These are phyloP conservation scores for Penicillium thymicola DNA, from an alignment of 2,329 filamentous ascomycete genomes.

Conservation along the genomic window DNA sequence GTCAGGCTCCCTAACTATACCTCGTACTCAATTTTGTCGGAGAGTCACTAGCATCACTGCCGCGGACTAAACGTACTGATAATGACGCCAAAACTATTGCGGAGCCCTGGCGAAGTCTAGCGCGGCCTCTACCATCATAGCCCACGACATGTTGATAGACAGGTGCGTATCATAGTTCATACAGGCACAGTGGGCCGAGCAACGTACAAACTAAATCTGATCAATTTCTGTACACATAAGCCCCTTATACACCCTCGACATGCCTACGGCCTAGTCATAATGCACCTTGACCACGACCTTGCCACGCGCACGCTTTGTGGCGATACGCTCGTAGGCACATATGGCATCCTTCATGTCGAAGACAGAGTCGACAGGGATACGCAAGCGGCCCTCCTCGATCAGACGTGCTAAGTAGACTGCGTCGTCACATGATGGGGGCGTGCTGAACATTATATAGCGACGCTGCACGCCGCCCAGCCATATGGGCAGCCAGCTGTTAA, in stretches of 20 bases:
- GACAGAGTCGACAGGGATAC: constrained; percentile 13
- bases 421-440: constrained; percentile 6
- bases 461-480: constrained; percentile 16
- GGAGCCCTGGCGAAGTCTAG: no score
- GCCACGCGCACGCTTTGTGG: constrained; percentile 12
- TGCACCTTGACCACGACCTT: constrained; percentile 16
- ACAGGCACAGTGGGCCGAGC: background rate
- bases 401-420: constrained; percentile 7
- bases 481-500: constrained; percentile 6
- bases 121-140: no score
- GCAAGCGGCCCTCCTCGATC: constrained; percentile 8
- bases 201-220: background rate
- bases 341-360: constrained; percentile 13
- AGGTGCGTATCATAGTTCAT: background rate
- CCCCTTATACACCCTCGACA: background rate
- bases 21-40: no score
- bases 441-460: constrained; percentile 15
- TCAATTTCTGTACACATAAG: background rate
- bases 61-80: no score
- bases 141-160: no score
- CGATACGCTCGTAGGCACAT: constrained; percentile 10
- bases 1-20: no score
- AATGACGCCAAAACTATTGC: no score
- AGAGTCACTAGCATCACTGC: no score
- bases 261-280: background rate